A percentile compares a stretch with the other conserved stretches of the same genome.
phyloP scores from a whole-genome alignment of 805 yeast species.

The Ogataea neopini region DNA sequence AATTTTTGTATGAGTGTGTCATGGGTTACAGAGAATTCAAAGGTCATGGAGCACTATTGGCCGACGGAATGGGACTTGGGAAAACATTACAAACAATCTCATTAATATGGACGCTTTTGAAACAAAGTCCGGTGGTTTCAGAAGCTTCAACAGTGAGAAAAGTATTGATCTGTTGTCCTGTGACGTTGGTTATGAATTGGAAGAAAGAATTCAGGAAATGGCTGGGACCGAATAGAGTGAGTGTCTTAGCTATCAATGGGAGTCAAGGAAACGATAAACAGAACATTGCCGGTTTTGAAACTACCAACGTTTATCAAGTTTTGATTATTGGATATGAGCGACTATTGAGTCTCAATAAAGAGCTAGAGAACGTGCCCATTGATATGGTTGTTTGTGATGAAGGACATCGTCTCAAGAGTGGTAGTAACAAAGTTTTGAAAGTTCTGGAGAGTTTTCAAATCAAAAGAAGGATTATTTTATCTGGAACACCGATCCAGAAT shows the following conservation, averaged over 20 bases:
- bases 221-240: slow-evolving; percentile 66
- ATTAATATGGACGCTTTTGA: slow-evolving; percentile 77
- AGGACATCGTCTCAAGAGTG: slow-evolving; percentile 86
- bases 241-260: slow-evolving; percentile 61
- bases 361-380: slow-evolving; percentile 45
- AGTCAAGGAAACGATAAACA: slow-evolving; percentile 55
- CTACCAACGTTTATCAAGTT: slow-evolving; percentile 75
- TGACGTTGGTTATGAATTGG: slow-evolving; percentile 87
- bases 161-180: slow-evolving; percentile 86
- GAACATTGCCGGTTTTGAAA: slow-evolving; percentile 60
- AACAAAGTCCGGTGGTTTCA: slow-evolving; percentile 54
- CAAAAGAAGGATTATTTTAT: slow-evolving; percentile 59
- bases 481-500: slow-evolving; percentile 77
- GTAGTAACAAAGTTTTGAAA: slow-evolving; percentile 68
- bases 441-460: slow-evolving; percentile 58
- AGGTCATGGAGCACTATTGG: slow-evolving; percentile 75
- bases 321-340: slow-evolving; percentile 88
- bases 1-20: slow-evolving; percentile 78
- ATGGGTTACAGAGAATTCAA: slow-evolving; percentile 60
- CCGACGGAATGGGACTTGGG: slow-evolving; percentile 98
- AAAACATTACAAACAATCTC: slow-evolving; percentile 86
- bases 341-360: slow-evolving; percentile 53
- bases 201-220: slow-evolving; percentile 84
- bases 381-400: slow-evolving; percentile 91
- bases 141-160: slow-evolving; percentile 48